Percentiles rank a stretch among this genome's conserved stretches.
phyloP scores from a whole-genome alignment of 2,329 filamentous ascomycete species.

The Trichoderma harzianum region DNA sequence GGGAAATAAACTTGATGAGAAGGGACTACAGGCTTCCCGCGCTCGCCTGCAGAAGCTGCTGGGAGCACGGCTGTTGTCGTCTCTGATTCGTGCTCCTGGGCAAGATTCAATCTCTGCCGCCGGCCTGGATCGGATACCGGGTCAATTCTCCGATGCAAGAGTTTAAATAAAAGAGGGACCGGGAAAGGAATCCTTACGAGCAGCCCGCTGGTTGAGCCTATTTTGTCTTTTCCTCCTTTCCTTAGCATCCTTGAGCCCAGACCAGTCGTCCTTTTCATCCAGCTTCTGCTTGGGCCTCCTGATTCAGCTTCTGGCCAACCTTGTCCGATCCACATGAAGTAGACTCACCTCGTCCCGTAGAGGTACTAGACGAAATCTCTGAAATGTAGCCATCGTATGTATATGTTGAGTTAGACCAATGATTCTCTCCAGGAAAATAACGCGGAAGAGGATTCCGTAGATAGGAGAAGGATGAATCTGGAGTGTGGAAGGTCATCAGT shows the following conservation, averaged over 20 bases:
- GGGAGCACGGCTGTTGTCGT: neutral
- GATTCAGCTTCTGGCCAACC: neutral
- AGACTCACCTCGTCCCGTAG: slow-evolving; percentile 21
- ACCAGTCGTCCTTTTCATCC: slow-evolving; percentile 22
- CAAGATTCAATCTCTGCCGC: slow-evolving; percentile 19
- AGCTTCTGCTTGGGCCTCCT: neutral
- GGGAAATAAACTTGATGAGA: slow-evolving; percentile 20
- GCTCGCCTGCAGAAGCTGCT: neutral
- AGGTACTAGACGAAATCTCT: slow-evolving; percentile 24
- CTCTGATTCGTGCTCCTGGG: neutral
- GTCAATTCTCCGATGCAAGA: neutral
- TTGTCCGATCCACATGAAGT: neutral
- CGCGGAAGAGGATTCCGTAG: neutral
- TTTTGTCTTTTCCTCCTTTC: slow-evolving; percentile 24
- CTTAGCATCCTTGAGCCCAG: slow-evolving; percentile 20
- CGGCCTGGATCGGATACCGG: slow-evolving; percentile 13
- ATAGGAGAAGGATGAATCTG: neutral
- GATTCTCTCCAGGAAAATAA: neutral
- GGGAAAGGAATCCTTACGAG: slow-evolving; percentile 12
- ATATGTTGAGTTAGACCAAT: neutral
- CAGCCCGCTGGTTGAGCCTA: slow-evolving; percentile 22
- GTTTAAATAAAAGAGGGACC: slow-evolving; percentile 1
- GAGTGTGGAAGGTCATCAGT: neutral
- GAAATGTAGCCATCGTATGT: slow-evolving; percentile 21
- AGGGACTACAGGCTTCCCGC: neutral